Conservation (phyloP, 108 stramenopile genomes). For the Cyclotella cryptica region DNA sequence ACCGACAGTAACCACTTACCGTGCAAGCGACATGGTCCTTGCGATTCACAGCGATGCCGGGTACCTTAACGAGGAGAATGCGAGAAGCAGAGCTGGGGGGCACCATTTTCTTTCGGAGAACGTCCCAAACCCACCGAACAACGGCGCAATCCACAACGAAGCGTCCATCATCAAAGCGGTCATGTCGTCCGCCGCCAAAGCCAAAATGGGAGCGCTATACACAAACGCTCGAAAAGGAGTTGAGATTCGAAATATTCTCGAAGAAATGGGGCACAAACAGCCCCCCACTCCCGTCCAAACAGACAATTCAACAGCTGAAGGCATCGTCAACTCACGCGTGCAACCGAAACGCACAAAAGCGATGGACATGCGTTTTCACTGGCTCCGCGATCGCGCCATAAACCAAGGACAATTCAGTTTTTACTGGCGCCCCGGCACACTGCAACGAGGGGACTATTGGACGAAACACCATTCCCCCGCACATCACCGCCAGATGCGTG, state of each 20-base stretch:
- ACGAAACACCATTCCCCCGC: not conserved
- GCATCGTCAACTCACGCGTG: conserved; percentile 45
- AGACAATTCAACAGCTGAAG: conserved; percentile 47
- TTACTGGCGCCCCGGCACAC: not conserved
- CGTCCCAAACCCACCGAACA: conserved; percentile 16
- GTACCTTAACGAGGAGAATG: not conserved
- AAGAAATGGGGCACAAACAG: conserved; percentile 30
- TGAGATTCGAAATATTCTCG: conserved; percentile 26
- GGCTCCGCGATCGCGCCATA: not conserved
- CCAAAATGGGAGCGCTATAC: conserved; percentile 15
- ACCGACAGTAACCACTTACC: conserved; percentile 34
- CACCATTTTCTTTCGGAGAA: conserved; percentile 18
- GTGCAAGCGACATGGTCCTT: conserved; percentile 40
- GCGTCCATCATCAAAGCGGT: conserved; percentile 30
- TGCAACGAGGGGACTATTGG: not conserved
- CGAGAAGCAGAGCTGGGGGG: conserved; percentile 33
- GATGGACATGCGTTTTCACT: not conserved
- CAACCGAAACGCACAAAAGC: conserved; percentile 27
- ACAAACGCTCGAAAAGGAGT: conserved; percentile 3
- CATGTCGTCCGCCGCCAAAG: conserved; percentile 35
- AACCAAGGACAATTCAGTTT: not conserved
- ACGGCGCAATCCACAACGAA: conserved; percentile 25
- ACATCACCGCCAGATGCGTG: no score
- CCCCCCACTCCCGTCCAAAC: conserved; percentile 23
- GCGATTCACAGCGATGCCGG: not conserved